Evolutionary conservation across 2,329 filamentous ascomycete species (phyloP).

Genomic region (Pseudogymnoascus sp.): DNA sequence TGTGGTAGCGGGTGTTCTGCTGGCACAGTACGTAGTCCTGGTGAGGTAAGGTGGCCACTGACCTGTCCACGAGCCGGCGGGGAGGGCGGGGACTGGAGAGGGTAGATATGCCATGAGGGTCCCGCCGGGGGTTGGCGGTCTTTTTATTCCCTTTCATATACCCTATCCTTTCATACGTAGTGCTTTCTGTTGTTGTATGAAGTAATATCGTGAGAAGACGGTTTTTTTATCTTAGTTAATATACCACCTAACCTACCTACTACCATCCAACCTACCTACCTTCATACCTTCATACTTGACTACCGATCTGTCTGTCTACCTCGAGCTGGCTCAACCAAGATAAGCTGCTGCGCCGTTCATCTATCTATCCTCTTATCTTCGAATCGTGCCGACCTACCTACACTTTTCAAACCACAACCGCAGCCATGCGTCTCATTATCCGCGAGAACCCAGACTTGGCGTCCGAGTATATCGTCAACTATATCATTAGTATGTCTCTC

Average conservation of each 20-base stretch:
- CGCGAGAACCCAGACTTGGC: slow-evolving; percentile 62
- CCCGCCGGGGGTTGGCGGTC: neutral
- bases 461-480: slow-evolving; percentile 71
- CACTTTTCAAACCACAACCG: neutral
- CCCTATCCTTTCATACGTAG: neutral
- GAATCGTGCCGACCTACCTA: neutral
- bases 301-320: neutral
- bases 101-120: neutral
- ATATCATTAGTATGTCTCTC: slow-evolving; percentile 58
- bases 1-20: neutral
- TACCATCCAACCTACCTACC: neutral
- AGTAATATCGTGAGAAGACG: neutral
- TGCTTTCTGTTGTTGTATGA: neutral
- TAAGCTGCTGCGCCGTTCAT: neutral
- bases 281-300: neutral
- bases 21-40: neutral
- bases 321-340: neutral
- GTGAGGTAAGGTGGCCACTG: neutral
- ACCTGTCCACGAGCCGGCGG: neutral
- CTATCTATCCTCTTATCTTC: neutral
- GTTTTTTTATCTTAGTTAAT: neutral
- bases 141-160: neutral
- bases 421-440: slow-evolving; percentile 73
- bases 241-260: neutral
- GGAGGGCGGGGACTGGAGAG: neutral